Evolutionary conservation across 2,329 filamentous ascomycete genomes (phyloP), one percentile per base, ranked within the genome.

Genomic region (Neofusicoccum ribis): DNA sequence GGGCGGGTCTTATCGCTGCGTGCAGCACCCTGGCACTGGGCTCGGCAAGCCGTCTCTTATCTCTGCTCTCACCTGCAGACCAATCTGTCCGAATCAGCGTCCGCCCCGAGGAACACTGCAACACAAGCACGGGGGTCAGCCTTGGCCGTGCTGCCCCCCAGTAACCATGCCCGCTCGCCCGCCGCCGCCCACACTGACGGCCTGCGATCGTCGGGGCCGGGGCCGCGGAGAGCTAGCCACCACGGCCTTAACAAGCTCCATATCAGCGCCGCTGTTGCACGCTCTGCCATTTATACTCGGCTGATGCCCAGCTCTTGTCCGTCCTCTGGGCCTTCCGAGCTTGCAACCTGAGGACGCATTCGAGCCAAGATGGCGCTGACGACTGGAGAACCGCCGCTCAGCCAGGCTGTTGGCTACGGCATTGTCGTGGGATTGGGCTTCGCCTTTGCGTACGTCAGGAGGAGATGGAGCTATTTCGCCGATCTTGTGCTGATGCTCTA

Each of bases 401-500:
- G 76, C 68, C 86, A 90, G 72, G 87, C 85, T 64, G 89, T 88
- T 68, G 91, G 91, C 72, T 93, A 93, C 84, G 91, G 90, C 72
- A 88, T 93, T 69, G 86, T 93, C 59, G 79, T 93, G 39, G 91
- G 91, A 17, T 78, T 93, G 15, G 91, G 91, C 20, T 87, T 90
- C 71, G 83, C 86, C 31, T 93, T 93, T 78, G 89, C 91, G 77
- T 80, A 72, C 68, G 78, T 75, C 27, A 31, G 27, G 27, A 6
- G 1, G 5, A 31, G 27, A 31, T 5, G 27, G 27, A 31, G 6
- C 4, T 31, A 31, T 31, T 5, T 5, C 27, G 27, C 27, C 6
- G 27, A 6, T 31, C 27, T 6, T 43, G 14, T 23, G 27, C 66
- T 73, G 56, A 74, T 59, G 11, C 17, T 50, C 39, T 1, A 5